Evolutionary conservation across 1,139 yeast species (phyloP).

Genomic region (Eremothecium coryli): DNA sequence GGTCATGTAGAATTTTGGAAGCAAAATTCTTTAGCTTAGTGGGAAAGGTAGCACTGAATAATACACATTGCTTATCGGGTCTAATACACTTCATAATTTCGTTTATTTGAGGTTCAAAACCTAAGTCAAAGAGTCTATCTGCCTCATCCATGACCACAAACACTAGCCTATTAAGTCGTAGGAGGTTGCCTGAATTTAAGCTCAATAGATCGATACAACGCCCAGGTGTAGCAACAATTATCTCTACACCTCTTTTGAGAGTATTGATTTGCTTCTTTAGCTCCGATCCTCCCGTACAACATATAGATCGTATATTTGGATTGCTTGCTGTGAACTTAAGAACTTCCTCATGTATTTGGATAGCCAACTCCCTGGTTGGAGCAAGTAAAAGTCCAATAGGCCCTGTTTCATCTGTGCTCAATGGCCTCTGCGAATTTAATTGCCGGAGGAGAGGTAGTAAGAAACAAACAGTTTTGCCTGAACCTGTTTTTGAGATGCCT

Average conservation of each 20-base stretch:
- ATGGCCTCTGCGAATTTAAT: constrained; percentile 57
- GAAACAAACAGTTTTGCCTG: constrained; percentile 90
- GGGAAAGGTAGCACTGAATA: constrained; percentile 94
- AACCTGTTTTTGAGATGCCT: constrained; percentile 94
- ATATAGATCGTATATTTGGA: constrained; percentile 43
- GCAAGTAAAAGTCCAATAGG: constrained; percentile 77
- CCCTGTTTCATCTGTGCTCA: constrained; percentile 46
- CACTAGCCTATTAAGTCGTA: constrained; percentile 61
- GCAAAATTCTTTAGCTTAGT: constrained; percentile 70
- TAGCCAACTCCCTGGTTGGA: constrained; percentile 89
- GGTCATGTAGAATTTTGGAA: constrained; percentile 46
- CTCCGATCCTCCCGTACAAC: constrained; percentile 94
- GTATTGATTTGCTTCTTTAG: constrained; percentile 76
- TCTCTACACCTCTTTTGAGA: constrained; percentile 67
- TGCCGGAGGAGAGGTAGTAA: constrained; percentile 78
- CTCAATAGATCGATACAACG: constrained; percentile 82
- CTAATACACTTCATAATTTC: constrained; percentile 70
- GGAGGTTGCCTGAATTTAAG: constrained; percentile 71
- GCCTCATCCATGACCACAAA: constrained; percentile 92
- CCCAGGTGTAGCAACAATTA: constrained; percentile 93
- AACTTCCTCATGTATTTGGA: constrained; percentile 71
- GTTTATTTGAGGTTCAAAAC: constrained; percentile 93
- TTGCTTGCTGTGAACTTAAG: constrained; percentile 46
- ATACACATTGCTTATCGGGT: constrained; percentile 84
- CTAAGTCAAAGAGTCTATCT: constrained; percentile 94